A percentile compares a stretch with the other conserved stretches of the same genome.
Conservation (phyloP, 495 filamentous ascomycete species). For the Xylaria sp. region DNA sequence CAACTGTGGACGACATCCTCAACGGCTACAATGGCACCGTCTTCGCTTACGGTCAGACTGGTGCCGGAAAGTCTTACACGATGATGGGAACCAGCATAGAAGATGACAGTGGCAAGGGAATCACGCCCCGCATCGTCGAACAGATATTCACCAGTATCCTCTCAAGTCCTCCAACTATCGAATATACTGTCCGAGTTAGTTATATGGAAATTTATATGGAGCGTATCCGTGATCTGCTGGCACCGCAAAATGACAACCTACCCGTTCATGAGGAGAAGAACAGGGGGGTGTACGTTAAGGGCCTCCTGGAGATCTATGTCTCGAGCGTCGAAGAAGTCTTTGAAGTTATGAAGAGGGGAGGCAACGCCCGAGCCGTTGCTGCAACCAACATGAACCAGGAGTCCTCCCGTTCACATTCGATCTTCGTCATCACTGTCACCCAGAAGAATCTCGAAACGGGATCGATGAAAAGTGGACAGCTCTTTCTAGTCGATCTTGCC, state of each 20-base stretch:
- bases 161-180: constrained; percentile 88
- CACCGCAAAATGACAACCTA: constrained; percentile 92
- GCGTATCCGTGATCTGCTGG: constrained; percentile 89
- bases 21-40: constrained; percentile 99
- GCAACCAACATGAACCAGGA: constrained; percentile 99
- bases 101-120: constrained; percentile 85
- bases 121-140: constrained; percentile 96
- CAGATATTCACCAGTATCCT: constrained; percentile 97
- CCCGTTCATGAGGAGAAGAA: constrained; percentile 98
- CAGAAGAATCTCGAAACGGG: constrained; percentile 99
- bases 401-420: constrained; percentile 97
- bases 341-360: constrained; percentile 95
- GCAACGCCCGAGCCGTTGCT: constrained; percentile 85
- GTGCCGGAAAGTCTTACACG: constrained; percentile 97
- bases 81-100: constrained; percentile 99
- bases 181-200: constrained; percentile 96
- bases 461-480: constrained; percentile 92
- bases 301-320: constrained; percentile 92
- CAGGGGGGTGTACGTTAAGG: constrained; percentile 95
- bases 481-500: constrained; percentile 96
- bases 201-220: constrained; percentile 99
- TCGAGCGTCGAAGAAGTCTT: constrained; percentile 95
- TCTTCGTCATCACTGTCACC: constrained; percentile 95
- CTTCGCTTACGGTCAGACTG: constrained; percentile 98
- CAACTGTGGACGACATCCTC: constrained; percentile 96